These are phyloP conservation scores for Cryptosporidium baileyi DNA, from an alignment of 169 alveolate species.

Conservation along the genomic window DNA sequence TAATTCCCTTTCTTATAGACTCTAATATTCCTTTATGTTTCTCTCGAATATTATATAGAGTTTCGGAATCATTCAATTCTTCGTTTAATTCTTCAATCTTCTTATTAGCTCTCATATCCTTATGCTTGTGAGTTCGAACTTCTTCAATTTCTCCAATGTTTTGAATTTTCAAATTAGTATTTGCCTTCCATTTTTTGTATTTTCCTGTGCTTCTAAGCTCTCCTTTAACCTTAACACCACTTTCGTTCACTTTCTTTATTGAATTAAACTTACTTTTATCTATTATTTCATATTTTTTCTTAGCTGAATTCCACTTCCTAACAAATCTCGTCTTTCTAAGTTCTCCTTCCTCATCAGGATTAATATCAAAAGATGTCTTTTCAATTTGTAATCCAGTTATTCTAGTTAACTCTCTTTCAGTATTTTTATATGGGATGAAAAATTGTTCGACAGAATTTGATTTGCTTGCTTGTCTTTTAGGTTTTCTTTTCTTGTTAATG, in stretches of 20 bases:
- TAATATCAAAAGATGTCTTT: conserved; percentile 71
- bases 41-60: conserved; percentile 1
- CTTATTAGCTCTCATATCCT: not conserved
- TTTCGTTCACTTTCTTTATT: conserved; percentile 41
- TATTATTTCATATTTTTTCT: conserved; percentile 70
- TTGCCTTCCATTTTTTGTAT: conserved; percentile 75
- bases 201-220: conserved; percentile 52
- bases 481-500: conserved; percentile 15
- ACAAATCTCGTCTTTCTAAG: conserved; percentile 70
- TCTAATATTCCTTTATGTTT: conserved; percentile 74
- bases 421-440: conserved; percentile 71
- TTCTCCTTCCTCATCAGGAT: conserved; percentile 78
- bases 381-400: conserved; percentile 54
- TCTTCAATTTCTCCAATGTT: conserved; percentile 78
- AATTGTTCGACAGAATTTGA: conserved; percentile 23
- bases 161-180: conserved; percentile 74
- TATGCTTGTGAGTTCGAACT: not conserved
- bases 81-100: not conserved
- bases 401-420: conserved; percentile 19
- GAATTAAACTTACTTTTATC: conserved; percentile 60
- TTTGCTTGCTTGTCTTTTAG: not conserved
- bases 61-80: not conserved
- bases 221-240: conserved; percentile 40
- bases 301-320: conserved; percentile 75
- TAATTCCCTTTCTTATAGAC: conserved; percentile 66